Conservation (phyloP, 495 filamentous ascomycete genomes). For the Penicillium goetzii region DNA sequence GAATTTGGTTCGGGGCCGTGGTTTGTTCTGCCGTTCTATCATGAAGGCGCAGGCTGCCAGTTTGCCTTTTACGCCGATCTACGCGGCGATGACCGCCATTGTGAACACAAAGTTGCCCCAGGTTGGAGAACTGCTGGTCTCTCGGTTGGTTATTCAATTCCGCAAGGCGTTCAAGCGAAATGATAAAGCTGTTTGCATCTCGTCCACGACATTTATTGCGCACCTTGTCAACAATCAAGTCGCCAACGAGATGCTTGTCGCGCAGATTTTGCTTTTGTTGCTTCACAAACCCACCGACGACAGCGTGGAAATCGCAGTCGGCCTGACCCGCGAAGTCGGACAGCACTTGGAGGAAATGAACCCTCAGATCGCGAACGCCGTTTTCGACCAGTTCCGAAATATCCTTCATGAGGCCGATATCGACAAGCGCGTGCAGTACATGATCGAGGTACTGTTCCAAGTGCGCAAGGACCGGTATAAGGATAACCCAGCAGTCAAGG, state of each 20-base stretch:
- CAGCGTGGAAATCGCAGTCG: slow-evolving; percentile 96
- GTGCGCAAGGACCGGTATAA: slow-evolving; percentile 96
- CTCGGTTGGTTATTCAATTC: slow-evolving; percentile 87
- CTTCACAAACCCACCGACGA: slow-evolving; percentile 95
- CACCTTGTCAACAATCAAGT: slow-evolving; percentile 96
- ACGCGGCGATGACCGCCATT: slow-evolving; percentile 92
- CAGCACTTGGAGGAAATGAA: slow-evolving; percentile 95
- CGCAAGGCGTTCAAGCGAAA: slow-evolving; percentile 95
- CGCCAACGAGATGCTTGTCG: slow-evolving; percentile 87
- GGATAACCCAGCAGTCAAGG: slow-evolving; percentile 85
- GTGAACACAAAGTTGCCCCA: slow-evolving; percentile 96
- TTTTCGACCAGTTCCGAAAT: slow-evolving; percentile 93
- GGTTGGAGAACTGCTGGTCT: slow-evolving; percentile 88
- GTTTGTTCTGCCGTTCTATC: slow-evolving; percentile 90
- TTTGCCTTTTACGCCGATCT: slow-evolving; percentile 93
- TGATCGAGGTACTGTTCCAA: slow-evolving; percentile 98
- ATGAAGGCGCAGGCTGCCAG: slow-evolving; percentile 98
- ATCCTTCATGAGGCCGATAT: slow-evolving; percentile 96
- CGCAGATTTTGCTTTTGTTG: slow-evolving; percentile 85
- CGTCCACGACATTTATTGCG: slow-evolving; percentile 89
- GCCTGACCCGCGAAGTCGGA: slow-evolving; percentile 85
- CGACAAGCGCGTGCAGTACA: slow-evolving; percentile 95
- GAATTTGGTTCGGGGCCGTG: slow-evolving; percentile 88
- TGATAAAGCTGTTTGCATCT: slow-evolving; percentile 92
- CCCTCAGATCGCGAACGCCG: slow-evolving; percentile 75